A percentile compares a stretch with the other conserved stretches of the same genome.
Evolutionary conservation across 768 basidiomycete species (phyloP).

Genomic region (Phlebiopsis flavidoalba): DNA sequence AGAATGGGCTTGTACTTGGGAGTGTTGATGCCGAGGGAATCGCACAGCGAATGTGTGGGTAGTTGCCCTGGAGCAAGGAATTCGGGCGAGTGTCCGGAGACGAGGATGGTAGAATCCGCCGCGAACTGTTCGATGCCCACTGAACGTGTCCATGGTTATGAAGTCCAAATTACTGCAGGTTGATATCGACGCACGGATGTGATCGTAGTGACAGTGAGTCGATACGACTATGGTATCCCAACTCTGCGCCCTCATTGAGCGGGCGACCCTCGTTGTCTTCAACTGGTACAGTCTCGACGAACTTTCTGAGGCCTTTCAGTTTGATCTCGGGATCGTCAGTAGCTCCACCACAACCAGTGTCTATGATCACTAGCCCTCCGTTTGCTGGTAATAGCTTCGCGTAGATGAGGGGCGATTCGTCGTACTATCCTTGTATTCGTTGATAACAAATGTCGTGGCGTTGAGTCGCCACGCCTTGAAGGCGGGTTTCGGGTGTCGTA

Average conservation of each 20-base stretch:
- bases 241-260: slow-evolving; percentile 36
- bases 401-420: slow-evolving; percentile 52
- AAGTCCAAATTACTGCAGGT: not conserved
- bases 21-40: slow-evolving; percentile 31
- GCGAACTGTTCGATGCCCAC: slow-evolving; percentile 50
- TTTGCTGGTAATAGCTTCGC: slow-evolving; percentile 35
- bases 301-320: slow-evolving; percentile 40
- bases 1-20: slow-evolving; percentile 44
- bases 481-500: slow-evolving; percentile 16
- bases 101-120: slow-evolving; percentile 40
- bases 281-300: slow-evolving; percentile 42
- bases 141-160: slow-evolving; percentile 14
- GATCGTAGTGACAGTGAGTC: slow-evolving; percentile 56
- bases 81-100: slow-evolving; percentile 39
- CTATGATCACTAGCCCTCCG: slow-evolving; percentile 41
- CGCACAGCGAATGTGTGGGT: slow-evolving; percentile 43
- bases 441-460: slow-evolving; percentile 36
- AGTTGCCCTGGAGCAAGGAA: slow-evolving; percentile 39
- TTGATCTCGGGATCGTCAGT: slow-evolving; percentile 35
- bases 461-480: slow-evolving; percentile 33
- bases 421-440: slow-evolving; percentile 48
- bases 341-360: slow-evolving; percentile 51
- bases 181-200: slow-evolving; percentile 39
- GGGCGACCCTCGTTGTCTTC: slow-evolving; percentile 37
- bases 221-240: slow-evolving; percentile 44